phyloP scores from a whole-genome alignment of 208 protist genomes.

The Strigomonas galati region DNA sequence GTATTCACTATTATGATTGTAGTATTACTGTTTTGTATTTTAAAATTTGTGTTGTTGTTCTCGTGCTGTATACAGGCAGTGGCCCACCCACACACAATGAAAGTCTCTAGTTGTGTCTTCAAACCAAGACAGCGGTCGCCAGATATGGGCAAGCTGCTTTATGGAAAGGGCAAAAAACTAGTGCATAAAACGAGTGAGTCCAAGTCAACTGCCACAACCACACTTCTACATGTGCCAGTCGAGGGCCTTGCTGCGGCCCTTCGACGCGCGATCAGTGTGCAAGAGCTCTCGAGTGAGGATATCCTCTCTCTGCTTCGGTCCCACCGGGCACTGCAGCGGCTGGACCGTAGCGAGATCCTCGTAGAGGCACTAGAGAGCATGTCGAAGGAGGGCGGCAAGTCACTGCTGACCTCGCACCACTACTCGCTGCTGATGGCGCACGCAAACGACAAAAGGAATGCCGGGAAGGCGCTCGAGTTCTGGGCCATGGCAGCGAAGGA shows the following conservation, averaged over 20 bases:
- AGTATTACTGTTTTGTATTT: too few relatives aligned
- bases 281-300: slow-evolving; percentile 50
- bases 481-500: slow-evolving; percentile 63
- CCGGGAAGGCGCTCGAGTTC: slow-evolving; percentile 45
- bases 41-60: too few relatives aligned
- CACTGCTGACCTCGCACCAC: slow-evolving; percentile 60
- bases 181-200: slow-evolving; percentile 49
- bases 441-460: slow-evolving; percentile 74
- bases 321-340: slow-evolving; percentile 58
- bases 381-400: slow-evolving; percentile 10
- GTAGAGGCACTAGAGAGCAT: slow-evolving; percentile 37
- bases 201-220: slow-evolving; percentile 39
- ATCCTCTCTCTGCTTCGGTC: slow-evolving; percentile 51
- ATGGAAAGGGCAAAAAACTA: slow-evolving; percentile 76
- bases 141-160: slow-evolving; percentile 70
- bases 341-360: slow-evolving; percentile 69
- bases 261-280: slow-evolving; percentile 37
- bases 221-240: slow-evolving; percentile 41
- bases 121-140: slow-evolving; percentile 14
- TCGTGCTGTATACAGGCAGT: too few relatives aligned
- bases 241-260: slow-evolving; percentile 35
- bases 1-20: too few relatives aligned
- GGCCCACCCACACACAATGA: too few relatives aligned
- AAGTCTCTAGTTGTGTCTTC: too few relatives aligned
- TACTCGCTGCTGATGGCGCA: slow-evolving; percentile 82